Base-by-base conservation (phyloP, 371 early-diverging fungal genomes). In the Saksenaea vasiformis region DNA sequence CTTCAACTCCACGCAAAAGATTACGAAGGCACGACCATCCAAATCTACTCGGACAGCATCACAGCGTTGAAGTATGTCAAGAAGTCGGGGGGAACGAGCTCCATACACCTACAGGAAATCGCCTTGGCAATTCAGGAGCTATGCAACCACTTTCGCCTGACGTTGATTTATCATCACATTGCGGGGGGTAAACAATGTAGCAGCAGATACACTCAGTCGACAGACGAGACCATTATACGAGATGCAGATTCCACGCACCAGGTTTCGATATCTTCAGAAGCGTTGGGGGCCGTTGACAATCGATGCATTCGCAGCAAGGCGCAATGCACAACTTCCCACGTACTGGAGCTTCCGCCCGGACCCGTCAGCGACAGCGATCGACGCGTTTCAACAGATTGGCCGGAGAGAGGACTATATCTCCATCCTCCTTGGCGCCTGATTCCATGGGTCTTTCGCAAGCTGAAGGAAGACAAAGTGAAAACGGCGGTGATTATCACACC, bases 301-400 rank as follows among this genome's bases (percentile, higher is more conserved):
- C 13, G 80, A 80, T 44, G 67, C 66, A 35, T 80, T 80, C 44
- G 77, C 73, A 5, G 34, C 69, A 8, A 14, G 61, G 22, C 55
- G 56, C 56, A 73, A 62, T 51, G 22, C 66, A 37, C 54, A 67
- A 43, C 59, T 67, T 4, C 37, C 17, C 27, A 1, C 13, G 11
- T 76, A 41, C 41, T 72, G 71, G 73, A 66, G 26, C 38, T 54
- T 55, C 17, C 44, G 43, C 14, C 57, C 56, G 10, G 75, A 78
- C 53, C 72, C 71, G 13, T 31, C 36, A 15, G 72, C 78, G 5
- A 34, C 13, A 44, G 71, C 60, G 22, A 34, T 39, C 28, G 70
- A 78, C 56, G 74, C 73, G n/a, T 74, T 74, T 34, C 14, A n/a
- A 15, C 69, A 72, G 43, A 26, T 3, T 78, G 75, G 73, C 35